Evolutionary conservation across 257 asterid genomes (phyloP).

Genomic region (Primulina eburnea): DNA sequence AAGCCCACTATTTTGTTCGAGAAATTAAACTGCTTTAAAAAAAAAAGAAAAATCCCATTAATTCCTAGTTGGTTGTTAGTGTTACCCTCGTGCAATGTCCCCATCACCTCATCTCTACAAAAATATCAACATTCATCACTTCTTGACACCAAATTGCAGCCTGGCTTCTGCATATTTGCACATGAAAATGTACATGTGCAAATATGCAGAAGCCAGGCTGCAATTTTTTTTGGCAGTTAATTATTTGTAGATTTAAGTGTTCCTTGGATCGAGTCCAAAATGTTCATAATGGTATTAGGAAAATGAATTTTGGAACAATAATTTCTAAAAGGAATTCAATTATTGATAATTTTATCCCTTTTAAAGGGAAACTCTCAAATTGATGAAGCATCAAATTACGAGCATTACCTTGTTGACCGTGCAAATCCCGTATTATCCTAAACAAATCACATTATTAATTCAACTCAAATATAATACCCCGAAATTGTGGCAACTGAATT

Average conservation of each 20-base stretch:
- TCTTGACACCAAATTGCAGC: constrained; percentile 29
- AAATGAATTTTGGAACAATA: neutral
- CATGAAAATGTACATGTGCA: neutral
- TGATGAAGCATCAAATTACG: neutral
- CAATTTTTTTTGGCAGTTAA: too few relatives aligned
- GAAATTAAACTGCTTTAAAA: neutral
- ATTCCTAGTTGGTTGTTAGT: constrained; percentile 28
- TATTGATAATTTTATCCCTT: neutral
- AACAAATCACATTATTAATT: too few relatives aligned
- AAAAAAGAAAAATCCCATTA: neutral
- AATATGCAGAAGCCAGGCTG: too few relatives aligned
- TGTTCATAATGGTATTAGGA: neutral
- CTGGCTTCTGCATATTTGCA: constrained; percentile 25
- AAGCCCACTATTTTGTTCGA: neutral
- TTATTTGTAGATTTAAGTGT: too few relatives aligned
- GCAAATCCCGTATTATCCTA: neutral
- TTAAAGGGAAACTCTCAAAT: too few relatives aligned
- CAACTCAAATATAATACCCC: too few relatives aligned
- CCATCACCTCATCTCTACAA: constrained; percentile 13
- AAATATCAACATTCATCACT: constrained; percentile 20
- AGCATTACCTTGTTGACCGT: neutral
- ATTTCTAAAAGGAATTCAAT: too few relatives aligned
- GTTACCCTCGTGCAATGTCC: neutral
- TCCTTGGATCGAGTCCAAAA: neutral
- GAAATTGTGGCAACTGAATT: too few relatives aligned